Conservation (phyloP, 495 filamentous ascomycete genomes). For the Penicillium lagena region DNA sequence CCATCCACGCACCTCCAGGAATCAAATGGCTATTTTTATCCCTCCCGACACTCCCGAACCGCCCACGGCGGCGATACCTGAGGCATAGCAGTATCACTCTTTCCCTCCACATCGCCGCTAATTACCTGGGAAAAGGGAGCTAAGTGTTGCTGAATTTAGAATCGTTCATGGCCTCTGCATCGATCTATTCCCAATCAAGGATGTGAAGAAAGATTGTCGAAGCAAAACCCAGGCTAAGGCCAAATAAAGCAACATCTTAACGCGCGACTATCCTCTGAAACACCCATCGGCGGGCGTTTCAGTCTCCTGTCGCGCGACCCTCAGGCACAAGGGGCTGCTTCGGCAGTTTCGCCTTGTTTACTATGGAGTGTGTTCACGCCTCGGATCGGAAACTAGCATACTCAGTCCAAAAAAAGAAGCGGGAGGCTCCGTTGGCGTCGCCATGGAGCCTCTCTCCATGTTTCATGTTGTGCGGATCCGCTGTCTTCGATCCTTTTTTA, state of each 20-base stretch:
- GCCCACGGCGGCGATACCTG: constrained; percentile 16
- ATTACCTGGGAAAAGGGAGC: constrained; percentile 19
- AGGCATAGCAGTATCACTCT: constrained; percentile 7
- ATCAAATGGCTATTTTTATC: constrained; percentile 22
- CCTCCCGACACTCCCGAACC: constrained; percentile 7
- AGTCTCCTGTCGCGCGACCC: constrained; percentile 19
- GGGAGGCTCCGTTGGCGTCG: constrained; percentile 24
- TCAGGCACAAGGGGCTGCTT: constrained; percentile 10
- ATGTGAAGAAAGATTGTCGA: constrained; percentile 27
- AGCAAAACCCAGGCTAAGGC: constrained; percentile 17
- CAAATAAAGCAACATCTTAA: constrained; percentile 38
- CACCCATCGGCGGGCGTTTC: constrained; percentile 17
- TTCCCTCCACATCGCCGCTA: constrained; percentile 12
- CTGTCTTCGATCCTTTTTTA: constrained; percentile 12
- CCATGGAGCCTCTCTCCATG: constrained; percentile 32
- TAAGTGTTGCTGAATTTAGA: constrained; percentile 39
- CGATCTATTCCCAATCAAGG: constrained; percentile 17
- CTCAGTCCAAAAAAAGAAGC: constrained; percentile 20
- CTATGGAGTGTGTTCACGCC: constrained; percentile 9
- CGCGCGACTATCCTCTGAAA: constrained; percentile 41
- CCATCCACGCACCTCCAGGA: constrained; percentile 5
- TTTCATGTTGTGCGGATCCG: constrained; percentile 35
- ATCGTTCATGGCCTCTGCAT: constrained; percentile 16
- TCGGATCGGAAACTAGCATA: constrained; percentile 21
- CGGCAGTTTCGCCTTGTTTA: constrained; percentile 32